A percentile compares a stretch with the other conserved stretches of the same genome.
These are phyloP conservation scores for Moesziomyces sp. DNA, from an alignment of 1,284 basidiomycete species.

Conservation along the genomic window DNA sequence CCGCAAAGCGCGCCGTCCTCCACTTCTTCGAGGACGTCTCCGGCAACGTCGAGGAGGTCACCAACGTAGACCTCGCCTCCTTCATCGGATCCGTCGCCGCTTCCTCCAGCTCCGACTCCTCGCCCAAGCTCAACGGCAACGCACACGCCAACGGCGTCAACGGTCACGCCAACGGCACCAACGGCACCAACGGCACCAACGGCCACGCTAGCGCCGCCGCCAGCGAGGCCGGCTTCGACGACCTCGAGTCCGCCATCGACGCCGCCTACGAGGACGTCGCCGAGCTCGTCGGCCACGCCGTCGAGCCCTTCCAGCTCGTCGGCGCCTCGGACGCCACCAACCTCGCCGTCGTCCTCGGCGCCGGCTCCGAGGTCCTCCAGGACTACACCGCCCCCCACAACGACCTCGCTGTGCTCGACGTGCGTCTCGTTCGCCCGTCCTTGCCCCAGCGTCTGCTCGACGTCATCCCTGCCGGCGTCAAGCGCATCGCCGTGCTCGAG, in stretches of 20 bases:
- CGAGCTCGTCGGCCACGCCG: conserved; percentile 47
- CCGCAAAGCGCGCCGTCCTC: conserved; percentile 76
- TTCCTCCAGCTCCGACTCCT: conserved; percentile 64
- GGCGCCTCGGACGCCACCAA: conserved; percentile 50
- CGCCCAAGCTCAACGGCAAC: conserved; percentile 46
- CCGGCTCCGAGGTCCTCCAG: conserved; percentile 55
- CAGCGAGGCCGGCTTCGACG: conserved; percentile 46
- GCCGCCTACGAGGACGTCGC: conserved; percentile 55
- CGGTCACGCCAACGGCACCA: conserved; percentile 66
- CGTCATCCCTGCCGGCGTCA: conserved; percentile 76
- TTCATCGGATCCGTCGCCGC: conserved; percentile 43
- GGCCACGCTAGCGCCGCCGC: conserved; percentile 37
- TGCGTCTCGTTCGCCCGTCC: conserved; percentile 82
- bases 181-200: conserved; percentile 65
- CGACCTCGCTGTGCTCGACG: conserved; percentile 75
- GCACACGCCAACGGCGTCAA: conserved; percentile 66
- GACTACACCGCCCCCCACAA: conserved; percentile 67
- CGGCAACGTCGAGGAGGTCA: conserved; percentile 62
- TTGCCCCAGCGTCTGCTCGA: conserved; percentile 75
- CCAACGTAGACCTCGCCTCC: conserved; percentile 61
- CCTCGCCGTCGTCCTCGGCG: conserved; percentile 61
- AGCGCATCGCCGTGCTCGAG: conserved; percentile 85
- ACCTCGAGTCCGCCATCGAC: conserved; percentile 50
- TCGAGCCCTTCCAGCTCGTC: conserved; percentile 58
- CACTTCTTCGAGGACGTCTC: conserved; percentile 77